These are phyloP conservation scores for Copromyces sp. DNA, from an alignment of 495 filamentous ascomycete genomes.

Conservation along the genomic window DNA sequence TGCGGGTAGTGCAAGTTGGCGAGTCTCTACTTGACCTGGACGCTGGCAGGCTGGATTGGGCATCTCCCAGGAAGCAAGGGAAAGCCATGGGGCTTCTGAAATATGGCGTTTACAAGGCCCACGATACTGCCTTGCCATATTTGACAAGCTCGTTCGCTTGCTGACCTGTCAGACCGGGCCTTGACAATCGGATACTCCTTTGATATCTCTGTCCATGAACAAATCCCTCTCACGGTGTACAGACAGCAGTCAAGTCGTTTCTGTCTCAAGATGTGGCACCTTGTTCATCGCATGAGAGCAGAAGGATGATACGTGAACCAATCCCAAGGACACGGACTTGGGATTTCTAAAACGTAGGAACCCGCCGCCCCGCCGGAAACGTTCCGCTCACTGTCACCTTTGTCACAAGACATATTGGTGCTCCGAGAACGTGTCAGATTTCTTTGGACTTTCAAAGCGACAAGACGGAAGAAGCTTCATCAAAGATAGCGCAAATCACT, in stretches of 20 bases:
- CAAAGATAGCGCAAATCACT: conserved; percentile 12
- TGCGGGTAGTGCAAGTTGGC: conserved; percentile 3
- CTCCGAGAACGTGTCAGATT: neutral
- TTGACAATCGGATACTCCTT: neutral
- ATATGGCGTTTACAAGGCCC: neutral
- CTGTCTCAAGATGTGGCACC: conserved; percentile 1
- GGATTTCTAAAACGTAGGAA: conserved; percentile 18
- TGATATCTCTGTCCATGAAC: neutral
- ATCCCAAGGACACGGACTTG: conserved; percentile 28
- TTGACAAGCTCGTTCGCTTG: neutral
- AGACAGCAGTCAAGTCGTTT: neutral
- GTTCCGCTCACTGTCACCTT: conserved; percentile 15
- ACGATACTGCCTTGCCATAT: neutral
- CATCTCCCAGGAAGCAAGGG: neutral
- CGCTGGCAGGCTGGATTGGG: conserved; percentile 3
- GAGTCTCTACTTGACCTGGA: conserved; percentile 4
- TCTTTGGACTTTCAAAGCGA: conserved; percentile 5
- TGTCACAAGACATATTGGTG: neutral
- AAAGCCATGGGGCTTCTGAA: neutral
- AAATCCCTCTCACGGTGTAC: neutral
- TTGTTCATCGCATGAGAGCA: conserved; percentile 6
- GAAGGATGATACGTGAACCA: conserved; percentile 6
- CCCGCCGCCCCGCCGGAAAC: conserved; percentile 17
- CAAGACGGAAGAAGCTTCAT: conserved; percentile 12
- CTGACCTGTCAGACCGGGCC: neutral